Conservation (phyloP, 2,329 filamentous ascomycete species). For the Fusarium liriodendri region DNA sequence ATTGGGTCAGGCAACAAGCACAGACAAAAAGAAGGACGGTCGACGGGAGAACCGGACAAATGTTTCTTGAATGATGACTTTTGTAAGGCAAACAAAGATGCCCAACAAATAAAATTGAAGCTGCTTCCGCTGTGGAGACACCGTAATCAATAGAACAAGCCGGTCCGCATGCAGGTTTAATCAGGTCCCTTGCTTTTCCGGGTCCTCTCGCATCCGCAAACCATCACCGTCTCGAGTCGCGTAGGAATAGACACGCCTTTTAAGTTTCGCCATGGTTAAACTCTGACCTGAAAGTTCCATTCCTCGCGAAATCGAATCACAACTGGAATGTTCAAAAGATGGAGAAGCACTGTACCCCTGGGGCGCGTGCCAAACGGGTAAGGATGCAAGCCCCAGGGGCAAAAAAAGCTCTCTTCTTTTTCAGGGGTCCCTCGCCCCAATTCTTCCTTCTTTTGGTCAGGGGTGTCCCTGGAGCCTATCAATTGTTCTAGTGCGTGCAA, state of each 20-base stretch:
- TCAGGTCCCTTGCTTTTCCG: background rate
- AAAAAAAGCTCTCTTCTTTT: constrained; percentile 8
- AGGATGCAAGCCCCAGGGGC: constrained; percentile 25
- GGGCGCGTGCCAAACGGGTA: constrained; percentile 12
- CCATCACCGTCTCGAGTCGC: background rate
- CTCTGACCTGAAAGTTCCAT: background rate
- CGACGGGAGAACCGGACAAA: background rate
- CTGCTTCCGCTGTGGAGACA: background rate
- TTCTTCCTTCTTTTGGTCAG: constrained; percentile 12
- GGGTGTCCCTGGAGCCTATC: constrained; percentile 10
- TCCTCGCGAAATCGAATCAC: background rate
- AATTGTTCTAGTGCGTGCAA: constrained; percentile 1
- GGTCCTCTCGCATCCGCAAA: background rate
- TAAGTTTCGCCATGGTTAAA: background rate
- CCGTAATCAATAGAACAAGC: background rate
- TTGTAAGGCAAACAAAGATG: background rate
- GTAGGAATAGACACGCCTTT: background rate
- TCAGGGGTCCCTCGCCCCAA: constrained; percentile 23
- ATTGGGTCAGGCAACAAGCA: background rate
- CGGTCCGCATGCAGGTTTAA: constrained; percentile 1
- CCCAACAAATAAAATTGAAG: constrained; percentile 5
- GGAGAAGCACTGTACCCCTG: background rate
- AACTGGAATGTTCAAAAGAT: constrained; percentile 2
- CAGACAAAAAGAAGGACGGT: background rate
- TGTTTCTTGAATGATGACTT: background rate